Conservation (phyloP, 2,329 filamentous ascomycete species). For the Alternaria sp. region DNA sequence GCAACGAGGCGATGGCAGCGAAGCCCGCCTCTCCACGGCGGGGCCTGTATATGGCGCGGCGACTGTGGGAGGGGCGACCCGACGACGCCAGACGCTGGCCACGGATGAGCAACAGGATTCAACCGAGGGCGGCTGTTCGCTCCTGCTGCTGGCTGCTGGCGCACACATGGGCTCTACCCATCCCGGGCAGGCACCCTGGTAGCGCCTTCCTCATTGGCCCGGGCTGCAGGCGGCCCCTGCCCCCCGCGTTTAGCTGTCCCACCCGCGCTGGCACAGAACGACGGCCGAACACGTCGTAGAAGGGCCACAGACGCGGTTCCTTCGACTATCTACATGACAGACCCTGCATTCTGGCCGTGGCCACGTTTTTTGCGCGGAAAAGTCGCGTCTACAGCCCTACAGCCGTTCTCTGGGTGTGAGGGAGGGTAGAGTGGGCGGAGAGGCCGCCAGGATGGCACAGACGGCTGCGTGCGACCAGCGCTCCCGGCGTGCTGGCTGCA, state of each 20-base stretch:
- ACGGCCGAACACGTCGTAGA: constrained; percentile 29
- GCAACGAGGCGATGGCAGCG: constrained; percentile 25
- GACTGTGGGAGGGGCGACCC: constrained; percentile 39
- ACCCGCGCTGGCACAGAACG: constrained; percentile 27
- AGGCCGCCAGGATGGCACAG: constrained; percentile 30
- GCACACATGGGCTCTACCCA: constrained; percentile 26
- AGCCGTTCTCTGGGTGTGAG: constrained; percentile 31
- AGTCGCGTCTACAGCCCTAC: constrained; percentile 44
- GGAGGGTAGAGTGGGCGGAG: constrained; percentile 33
- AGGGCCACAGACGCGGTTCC: constrained; percentile 39
- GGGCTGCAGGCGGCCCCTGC: constrained; percentile 26
- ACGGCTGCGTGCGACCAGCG: constrained; percentile 25
- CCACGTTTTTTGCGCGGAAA: constrained; percentile 47
- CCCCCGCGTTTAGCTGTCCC: constrained; percentile 35
- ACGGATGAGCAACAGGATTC: constrained; percentile 37
- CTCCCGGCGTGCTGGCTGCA: constrained; percentile 36
- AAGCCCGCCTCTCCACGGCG: constrained; percentile 32
- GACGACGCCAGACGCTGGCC: constrained; percentile 40
- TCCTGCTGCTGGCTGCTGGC: constrained; percentile 34
- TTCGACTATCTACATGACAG: constrained; percentile 33
- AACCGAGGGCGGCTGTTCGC: constrained; percentile 45
- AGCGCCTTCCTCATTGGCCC: constrained; percentile 24
- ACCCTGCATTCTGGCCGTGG: constrained; percentile 39
- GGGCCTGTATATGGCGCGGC: constrained; percentile 39
- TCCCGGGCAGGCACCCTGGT: constrained; percentile 21